A percentile compares a stretch with the other conserved stretches of the same genome.
Conservation (phyloP, 2,329 filamentous ascomycete genomes). For the Aspergillus sp. region DNA sequence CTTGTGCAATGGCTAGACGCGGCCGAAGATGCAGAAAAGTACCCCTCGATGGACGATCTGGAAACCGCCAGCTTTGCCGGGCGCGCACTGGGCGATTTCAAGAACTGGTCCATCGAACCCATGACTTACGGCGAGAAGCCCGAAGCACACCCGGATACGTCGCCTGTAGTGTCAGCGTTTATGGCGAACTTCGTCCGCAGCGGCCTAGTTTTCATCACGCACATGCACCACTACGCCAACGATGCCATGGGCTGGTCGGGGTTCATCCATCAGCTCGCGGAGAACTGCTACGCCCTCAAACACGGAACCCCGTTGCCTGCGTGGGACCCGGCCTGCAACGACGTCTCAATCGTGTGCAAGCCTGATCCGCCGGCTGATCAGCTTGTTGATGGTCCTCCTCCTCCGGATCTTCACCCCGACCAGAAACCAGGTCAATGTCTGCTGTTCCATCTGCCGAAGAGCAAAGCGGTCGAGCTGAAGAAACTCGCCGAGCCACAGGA, state of each 20-base stretch:
- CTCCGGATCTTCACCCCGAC: slow-evolving; percentile 10
- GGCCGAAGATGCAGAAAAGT: slow-evolving; percentile 24
- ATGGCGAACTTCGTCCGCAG: slow-evolving; percentile 44
- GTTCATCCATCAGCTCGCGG: slow-evolving; percentile 40
- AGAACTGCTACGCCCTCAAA: slow-evolving; percentile 41
- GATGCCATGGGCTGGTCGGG: slow-evolving; percentile 44
- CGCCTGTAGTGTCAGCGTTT: slow-evolving; percentile 36
- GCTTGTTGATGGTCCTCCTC: slow-evolving; percentile 11
- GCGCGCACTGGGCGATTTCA: slow-evolving; percentile 31
- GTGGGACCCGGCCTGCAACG: slow-evolving; percentile 38
- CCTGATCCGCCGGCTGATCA: slow-evolving; percentile 23
- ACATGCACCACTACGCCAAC: slow-evolving; percentile 44
- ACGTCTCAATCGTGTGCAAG: slow-evolving; percentile 34
- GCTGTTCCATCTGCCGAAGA: slow-evolving; percentile 46
- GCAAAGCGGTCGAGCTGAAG: slow-evolving; percentile 43
- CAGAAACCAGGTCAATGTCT: slow-evolving; percentile 27
- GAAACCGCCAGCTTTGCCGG: slow-evolving; percentile 35
- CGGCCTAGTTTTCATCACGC: slow-evolving; percentile 42
- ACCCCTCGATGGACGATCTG: slow-evolving; percentile 40
- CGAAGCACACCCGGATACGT: slow-evolving; percentile 34
- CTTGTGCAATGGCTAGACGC: slow-evolving; percentile 39
- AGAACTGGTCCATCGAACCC: slow-evolving; percentile 32
- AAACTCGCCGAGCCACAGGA: slow-evolving; percentile 31
- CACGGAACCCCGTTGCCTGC: slow-evolving; percentile 28
- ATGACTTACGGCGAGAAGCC: slow-evolving; percentile 35